Base-by-base conservation (phyloP, 805 yeast species). In the Saturnispora saitoi region DNA sequence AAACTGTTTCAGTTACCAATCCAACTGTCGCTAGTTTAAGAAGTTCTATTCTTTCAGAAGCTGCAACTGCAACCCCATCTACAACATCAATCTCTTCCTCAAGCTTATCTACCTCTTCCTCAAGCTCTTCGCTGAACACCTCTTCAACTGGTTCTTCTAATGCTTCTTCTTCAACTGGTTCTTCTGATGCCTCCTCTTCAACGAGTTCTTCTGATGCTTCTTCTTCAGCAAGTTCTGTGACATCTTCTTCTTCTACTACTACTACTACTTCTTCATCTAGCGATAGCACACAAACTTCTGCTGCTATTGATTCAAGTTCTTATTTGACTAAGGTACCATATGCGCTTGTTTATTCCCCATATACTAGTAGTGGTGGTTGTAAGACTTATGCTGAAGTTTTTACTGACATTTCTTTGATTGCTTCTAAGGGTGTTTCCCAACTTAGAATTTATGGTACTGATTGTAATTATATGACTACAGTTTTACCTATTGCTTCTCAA, bases 401-500 rank as follows among this genome's bases (percentile, higher is more conserved):
- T 43, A 52, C 68, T 20, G 96, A 90, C 64, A 70, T 90, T 51
- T 55, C 69, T 29, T 58, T 68, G 51, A 85, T 90, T 57, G 60
- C 66, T 24, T 62, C 75, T 48, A 80, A 78, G 60, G 86, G 88
- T 48, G 81, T 89, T 57, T 61, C 67, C 36, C 75, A 75, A 46
- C 68, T 90, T 47, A 80, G 97, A 70, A 63, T 87, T 47, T 90
- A 90, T 62, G 95, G 95, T 57, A 83, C 86, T 50, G 97, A 90
- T 65, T 90, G 97, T 70, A 72, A 77, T 62, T 77, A 84, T 24
- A 66, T 86, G 43, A 60, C 73, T 29, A 79, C 83, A 3, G 79
- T 88, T 34, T 72, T 79, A 57, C 86, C 93, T 43, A 73, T 72
- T 36, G 76, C 83, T 56, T 58, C 60, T 22, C 45, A 63, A 12